phyloP scores from a whole-genome alignment of 352 stramenopile genomes.

The Phytopythium vexans region DNA sequence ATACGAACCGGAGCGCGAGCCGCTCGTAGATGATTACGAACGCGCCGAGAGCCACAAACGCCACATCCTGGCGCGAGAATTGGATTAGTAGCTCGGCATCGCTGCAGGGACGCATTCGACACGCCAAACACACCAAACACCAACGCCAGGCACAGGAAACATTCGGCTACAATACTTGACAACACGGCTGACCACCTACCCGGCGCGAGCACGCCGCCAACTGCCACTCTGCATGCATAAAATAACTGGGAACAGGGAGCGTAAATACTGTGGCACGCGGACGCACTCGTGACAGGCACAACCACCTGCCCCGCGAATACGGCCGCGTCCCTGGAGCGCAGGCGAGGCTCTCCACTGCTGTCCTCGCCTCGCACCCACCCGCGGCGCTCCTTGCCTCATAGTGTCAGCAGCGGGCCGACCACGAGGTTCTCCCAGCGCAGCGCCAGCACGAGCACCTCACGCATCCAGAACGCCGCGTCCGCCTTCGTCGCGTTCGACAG shows the following conservation, averaged over 20 bases:
- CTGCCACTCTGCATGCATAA: constrained; percentile 12
- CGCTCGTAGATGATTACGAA: no score
- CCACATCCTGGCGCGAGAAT: no score
- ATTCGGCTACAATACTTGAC: no score
- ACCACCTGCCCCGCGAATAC: constrained; percentile 3
- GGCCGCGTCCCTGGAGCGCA: constrained; percentile 7
- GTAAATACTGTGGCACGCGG: neutral
- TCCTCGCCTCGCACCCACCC: neutral
- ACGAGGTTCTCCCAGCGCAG: constrained; percentile 55
- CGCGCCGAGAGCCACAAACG: no score
- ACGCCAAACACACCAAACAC: no score
- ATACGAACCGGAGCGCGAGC: no score
- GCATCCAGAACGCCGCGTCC: constrained; percentile 58
- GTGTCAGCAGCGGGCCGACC: constrained; percentile 43
- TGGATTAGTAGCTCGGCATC: no score
- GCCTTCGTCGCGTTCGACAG: constrained; percentile 32
- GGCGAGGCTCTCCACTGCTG: neutral
- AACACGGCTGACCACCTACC: no score
- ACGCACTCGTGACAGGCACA: neutral
- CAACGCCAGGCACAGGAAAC: no score
- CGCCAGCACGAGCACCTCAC: constrained; percentile 47
- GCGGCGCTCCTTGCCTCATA: constrained; percentile 12
- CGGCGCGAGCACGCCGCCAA: no score
- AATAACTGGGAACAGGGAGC: constrained; percentile 13
- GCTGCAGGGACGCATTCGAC: no score